phyloP scores from a whole-genome alignment of 2,329 filamentous ascomycete species.

The Blumeriella jaapii region DNA sequence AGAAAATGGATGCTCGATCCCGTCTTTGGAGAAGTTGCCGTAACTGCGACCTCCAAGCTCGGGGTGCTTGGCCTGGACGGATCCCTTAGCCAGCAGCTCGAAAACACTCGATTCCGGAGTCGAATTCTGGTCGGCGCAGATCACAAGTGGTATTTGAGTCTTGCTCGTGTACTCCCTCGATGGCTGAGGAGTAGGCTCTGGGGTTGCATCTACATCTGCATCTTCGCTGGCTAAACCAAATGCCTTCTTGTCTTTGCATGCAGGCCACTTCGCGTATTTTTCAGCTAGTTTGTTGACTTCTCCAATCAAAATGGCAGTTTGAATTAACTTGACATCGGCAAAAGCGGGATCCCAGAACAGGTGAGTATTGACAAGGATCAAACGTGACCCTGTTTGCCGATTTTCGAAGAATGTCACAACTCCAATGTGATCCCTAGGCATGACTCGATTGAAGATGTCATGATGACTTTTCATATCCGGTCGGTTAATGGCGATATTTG shows the following conservation, averaged over 20 bases:
- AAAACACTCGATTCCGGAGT: conserved; percentile 79
- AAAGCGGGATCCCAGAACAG: conserved; percentile 87
- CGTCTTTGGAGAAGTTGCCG: conserved; percentile 82
- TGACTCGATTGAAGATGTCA: conserved; percentile 96
- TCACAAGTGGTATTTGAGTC: conserved; percentile 77
- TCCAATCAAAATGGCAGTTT: conserved; percentile 92
- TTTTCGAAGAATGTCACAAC: conserved; percentile 90
- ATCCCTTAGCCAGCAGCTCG: conserved; percentile 74
- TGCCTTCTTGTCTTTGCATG: conserved; percentile 65
- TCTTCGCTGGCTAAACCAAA: conserved; percentile 30
- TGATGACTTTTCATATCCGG: conserved; percentile 96
- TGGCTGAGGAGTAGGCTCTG: conserved; percentile 50
- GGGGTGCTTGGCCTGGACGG: conserved; percentile 63
- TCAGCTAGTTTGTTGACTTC: conserved; percentile 78
- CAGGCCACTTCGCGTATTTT: conserved; percentile 67
- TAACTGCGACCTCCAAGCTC: conserved; percentile 77
- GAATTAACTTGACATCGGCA: conserved; percentile 91
- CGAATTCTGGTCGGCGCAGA: conserved; percentile 97
- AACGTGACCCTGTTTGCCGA: conserved; percentile 72
- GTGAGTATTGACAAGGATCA: conserved; percentile 91
- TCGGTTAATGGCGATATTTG: conserved; percentile 81
- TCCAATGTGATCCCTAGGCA: conserved; percentile 96
- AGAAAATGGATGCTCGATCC: conserved; percentile 90
- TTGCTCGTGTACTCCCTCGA: conserved; percentile 80
- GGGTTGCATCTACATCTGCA: conserved; percentile 33